Evolutionary conservation across 1,139 yeast genomes (phyloP).

Genomic region (Pichia sp.): DNA sequence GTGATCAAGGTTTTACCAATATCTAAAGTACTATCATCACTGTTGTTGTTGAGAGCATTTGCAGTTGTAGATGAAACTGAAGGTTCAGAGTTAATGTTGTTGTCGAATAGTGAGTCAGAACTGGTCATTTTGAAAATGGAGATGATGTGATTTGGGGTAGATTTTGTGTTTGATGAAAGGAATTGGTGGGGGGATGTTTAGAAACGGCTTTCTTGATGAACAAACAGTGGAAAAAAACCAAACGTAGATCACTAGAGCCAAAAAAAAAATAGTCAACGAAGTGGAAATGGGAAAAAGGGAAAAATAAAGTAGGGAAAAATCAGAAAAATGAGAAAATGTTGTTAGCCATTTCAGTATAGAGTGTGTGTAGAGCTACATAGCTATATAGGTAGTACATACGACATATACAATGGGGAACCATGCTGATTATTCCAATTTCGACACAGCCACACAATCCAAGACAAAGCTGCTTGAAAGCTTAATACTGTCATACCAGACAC

Average conservation of each 20-base stretch:
- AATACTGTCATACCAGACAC: constrained; percentile 56
- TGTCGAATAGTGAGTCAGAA: constrained; percentile 29
- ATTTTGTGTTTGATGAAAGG: no score
- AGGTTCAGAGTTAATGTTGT: constrained; percentile 21
- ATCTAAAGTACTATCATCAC: constrained; percentile 17
- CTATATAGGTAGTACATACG: no score
- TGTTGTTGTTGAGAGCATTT: neutral
- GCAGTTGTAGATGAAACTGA: neutral
- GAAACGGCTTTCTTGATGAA: no score
- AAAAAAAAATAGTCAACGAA: neutral
- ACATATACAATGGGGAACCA: constrained; percentile 39
- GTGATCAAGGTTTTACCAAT: constrained; percentile 38
- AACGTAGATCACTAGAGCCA: neutral
- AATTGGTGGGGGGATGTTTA: no score
- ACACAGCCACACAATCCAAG: constrained; percentile 33
- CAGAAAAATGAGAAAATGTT: no score
- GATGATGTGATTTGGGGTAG: neutral
- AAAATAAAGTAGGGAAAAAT: neutral
- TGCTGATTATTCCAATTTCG: constrained; percentile 59
- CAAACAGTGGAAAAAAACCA: no score
- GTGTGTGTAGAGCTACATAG: no score
- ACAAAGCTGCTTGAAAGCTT: constrained; percentile 55
- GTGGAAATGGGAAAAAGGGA: neutral
- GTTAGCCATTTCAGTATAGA: no score
- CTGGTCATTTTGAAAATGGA: constrained; percentile 19